Evolutionary conservation across 495 filamentous ascomycete species (phyloP), one percentile per base, ranked within the genome.

Genomic region (Annulohypoxylon maeteangense): DNA sequence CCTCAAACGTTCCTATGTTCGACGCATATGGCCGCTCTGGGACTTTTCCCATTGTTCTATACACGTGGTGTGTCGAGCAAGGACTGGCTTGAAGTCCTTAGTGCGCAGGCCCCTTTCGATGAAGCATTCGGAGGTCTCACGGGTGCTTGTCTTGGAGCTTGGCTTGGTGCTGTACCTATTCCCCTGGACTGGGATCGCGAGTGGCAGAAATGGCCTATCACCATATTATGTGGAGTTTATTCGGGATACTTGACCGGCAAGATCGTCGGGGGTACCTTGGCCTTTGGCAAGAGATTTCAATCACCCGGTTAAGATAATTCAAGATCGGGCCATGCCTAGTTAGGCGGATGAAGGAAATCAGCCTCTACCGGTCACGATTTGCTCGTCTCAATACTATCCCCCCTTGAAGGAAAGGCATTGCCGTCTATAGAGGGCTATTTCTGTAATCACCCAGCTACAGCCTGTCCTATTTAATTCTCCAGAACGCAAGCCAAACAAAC

Each of bases 171-270:
- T 10, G 89, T 98, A 34, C 96, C 96, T 0, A 98, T 99, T 76
- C 96, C 95, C 18, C 81, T 99, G 68, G 95, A 98, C 78, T 98
- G 94, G 93, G 93, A 84, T 74, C 89, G 95, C 20, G 94, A 97
- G 70, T 99, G 95, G 95, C 95, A 99, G 86, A 92, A 91, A 77
- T 99, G 93, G 90, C 95, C 95, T 2, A 91, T 98, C 32, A 98
- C 95, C 0, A 92, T 99, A 31, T 63, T 85, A 10, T 76, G 64
- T 8, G 84, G 83, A 1, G 16, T 82, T 31, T 85, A 82, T 54
- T 76, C 65, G 0, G 83, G 83, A 1, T 81, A 81, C 69, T 40
- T 79, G 27, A 31, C 78, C 0, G 81, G 82, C 0, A 78, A 78
- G 66, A 48, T 77, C 20, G 7, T 82, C 7, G 82, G 81, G 1